Base-by-base conservation (phyloP, 2,329 filamentous ascomycete genomes). In the Cladosporium sp. region DNA sequence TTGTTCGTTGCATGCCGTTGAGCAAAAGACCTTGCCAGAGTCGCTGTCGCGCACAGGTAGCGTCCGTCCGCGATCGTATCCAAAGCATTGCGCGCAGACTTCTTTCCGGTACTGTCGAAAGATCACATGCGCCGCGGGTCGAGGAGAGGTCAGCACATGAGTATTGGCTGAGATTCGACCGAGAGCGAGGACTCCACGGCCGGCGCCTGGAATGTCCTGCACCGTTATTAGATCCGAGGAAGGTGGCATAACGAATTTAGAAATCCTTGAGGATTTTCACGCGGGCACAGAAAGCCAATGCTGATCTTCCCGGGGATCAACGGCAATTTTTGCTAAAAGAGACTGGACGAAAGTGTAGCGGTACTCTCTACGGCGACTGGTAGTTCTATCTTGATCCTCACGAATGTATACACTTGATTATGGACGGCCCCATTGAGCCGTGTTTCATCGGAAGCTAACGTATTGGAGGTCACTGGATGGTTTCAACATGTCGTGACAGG, bases 31-130 rank as follows among this genome's bases (percentile, higher is more conserved):
- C 67, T 81, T 80, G 3, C 80, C 80, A 26, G 77, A 72, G 1
- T 66, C 70, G 54, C 71, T 68, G 44, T 81, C 78, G 18, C 79
- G 76, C 5, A 82, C 72, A 6, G 72, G 71, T 66, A 81, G 71
- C 52, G 78, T 78, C 3, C 79, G 75, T 1, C 82, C 82, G 26
- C 78, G 73, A 34, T 83, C 78, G 71, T 83, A 84, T 24, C 66
- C 64, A 65, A 84, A 83, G 71, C 82, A 84, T 30, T 79, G 74
- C 0, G 78, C 81, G 72, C 82, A 84, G 12, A 83, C 81, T 74
- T 84, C 82, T 49, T 80, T 80, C 10, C 79, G 75, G 70, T 83
- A 83, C 59, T 81, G 76, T 57, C 80, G 78, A 49, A 81, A 76
- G 4, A 84, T 67, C 10, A 83, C 79, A 34, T 76, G 76, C 1